Base-by-base conservation (phyloP, 2,329 filamentous ascomycete genomes). In the Ramularia endophylla region DNA sequence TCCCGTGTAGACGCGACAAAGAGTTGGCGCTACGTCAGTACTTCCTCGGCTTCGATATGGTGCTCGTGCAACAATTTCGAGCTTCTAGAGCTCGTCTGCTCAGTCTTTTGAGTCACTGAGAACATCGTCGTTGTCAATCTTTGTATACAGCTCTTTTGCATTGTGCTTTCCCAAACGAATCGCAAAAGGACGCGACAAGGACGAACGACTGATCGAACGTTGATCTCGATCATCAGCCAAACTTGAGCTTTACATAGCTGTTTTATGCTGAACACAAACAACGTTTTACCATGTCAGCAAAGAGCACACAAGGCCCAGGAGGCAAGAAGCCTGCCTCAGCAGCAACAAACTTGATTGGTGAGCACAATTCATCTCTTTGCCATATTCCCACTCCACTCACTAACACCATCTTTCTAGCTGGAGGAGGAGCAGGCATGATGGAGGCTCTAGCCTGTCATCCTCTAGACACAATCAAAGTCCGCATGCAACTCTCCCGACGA, bases 351-450 rank as follows among this genome's bases (percentile, higher is more conserved):
- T 70, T 97, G 58, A 89, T 95, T 59, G 87, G 87, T 92, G 74
- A 58, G 76, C 60, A 53, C 31, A 44, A n/a, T n/a, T n/a, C n/a
- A n/a, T n/a, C n/a, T n/a, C n/a, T n/a, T n/a, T n/a, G n/a, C 38
- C 38, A n/a, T 11, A 5, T 19, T 16, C 16, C 12, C 15, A 28
- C 6, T 5, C 3, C 9, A 37, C 17, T 22, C 36, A 12, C 9
- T 25, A 12, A 35, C 22, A 17, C n/a, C 27, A 27, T 20, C 32
- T 4, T n/a, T n/a, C n/a, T 56, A 94, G 92, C 92, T 64, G 92
- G 92, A 63, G 92, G 92, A 63, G 87, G 87, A 67, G 92, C 92
- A 56, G 92, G 92, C 61, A 95, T 97, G 90, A 97, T 97, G 89
- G 92, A 98, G 70, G 92, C 92, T 36, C 81, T 98, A 49, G 88